These are phyloP conservation scores for Scheffersomyces coipomensis DNA, from an alignment of 805 yeast species.

Conservation along the genomic window DNA sequence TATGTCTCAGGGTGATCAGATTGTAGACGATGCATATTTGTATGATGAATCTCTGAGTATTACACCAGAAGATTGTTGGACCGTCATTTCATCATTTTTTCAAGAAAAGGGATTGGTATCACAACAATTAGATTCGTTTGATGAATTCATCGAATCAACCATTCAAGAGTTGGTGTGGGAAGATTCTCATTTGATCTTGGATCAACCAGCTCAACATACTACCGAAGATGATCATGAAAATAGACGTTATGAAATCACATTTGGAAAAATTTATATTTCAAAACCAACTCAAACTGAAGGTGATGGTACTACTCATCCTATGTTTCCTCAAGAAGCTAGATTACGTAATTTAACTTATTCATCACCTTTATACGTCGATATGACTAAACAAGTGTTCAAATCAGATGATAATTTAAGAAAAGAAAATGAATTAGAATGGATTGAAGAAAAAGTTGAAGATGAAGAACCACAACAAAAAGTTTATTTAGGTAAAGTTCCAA, in stretches of 20 bases:
- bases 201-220: conserved; percentile 97
- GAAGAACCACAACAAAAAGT: conserved; percentile 71
- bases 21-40: conserved; percentile 59
- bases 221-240: conserved; percentile 86
- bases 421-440: conserved; percentile 44
- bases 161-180: conserved; percentile 97
- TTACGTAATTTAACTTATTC: conserved; percentile 94
- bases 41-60: conserved; percentile 65
- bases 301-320: conserved; percentile 98
- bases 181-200: conserved; percentile 89
- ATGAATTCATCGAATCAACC: conserved; percentile 94
- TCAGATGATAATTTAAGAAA: conserved; percentile 66
- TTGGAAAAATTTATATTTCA: conserved; percentile 94
- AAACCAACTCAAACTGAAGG: conserved; percentile 99
- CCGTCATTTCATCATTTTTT: conserved; percentile 93
- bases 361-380: conserved; percentile 93
- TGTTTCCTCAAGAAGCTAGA: conserved; percentile 98
- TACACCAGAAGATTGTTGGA: conserved; percentile 99
- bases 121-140: conserved; percentile 96
- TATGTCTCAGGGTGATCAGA: neutral
- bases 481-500: conserved; percentile 94
- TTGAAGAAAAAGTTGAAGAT: conserved; percentile 49
- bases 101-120: conserved; percentile 96
- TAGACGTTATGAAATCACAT: conserved; percentile 92
- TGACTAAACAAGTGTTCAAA: conserved; percentile 84